A percentile compares a stretch with the other conserved stretches of the same genome.
Evolutionary conservation across 1,139 yeast species (phyloP).

Genomic region (Lodderomyces parapsilosis): DNA sequence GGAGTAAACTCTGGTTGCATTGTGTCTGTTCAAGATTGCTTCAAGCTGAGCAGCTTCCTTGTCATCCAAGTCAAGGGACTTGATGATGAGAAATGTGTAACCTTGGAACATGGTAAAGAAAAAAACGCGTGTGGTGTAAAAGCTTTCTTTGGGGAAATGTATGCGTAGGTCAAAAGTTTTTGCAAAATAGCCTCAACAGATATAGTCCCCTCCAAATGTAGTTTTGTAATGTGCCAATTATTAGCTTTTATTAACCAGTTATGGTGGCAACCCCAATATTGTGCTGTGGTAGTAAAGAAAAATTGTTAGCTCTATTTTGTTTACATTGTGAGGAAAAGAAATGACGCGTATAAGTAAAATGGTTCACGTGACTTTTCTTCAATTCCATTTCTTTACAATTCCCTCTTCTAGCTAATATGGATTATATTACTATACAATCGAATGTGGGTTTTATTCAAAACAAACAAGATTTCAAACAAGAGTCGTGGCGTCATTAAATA

Average conservation of each 20-base stretch:
- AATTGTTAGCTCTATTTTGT: not conserved
- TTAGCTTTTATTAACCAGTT: not conserved
- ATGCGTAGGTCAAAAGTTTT: too few relatives aligned
- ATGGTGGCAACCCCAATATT: not conserved
- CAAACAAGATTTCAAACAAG: slow-evolving; percentile 1
- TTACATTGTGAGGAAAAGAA: not conserved
- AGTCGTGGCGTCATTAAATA: slow-evolving; percentile 2
- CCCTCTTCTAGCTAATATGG: not conserved
- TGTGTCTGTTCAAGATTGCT: slow-evolving; percentile 19
- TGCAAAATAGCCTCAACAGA: not conserved
- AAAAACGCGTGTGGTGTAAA: not conserved
- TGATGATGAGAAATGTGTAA: slow-evolving; percentile 39
- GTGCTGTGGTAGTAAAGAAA: too few relatives aligned
- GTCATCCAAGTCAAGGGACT: slow-evolving; percentile 25
- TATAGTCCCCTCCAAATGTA: not conserved
- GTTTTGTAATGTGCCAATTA: not conserved
- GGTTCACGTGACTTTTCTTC: not conserved
- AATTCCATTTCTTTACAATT: not conserved
- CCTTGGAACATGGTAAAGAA: slow-evolving; percentile 32
- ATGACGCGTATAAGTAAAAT: not conserved
- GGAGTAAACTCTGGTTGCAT: slow-evolving; percentile 23
- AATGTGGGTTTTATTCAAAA: not conserved
- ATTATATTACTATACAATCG: not conserved
- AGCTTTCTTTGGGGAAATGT: not conserved
- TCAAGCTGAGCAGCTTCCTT: slow-evolving; percentile 21